phyloP scores from a whole-genome alignment of 371 early-diverging fungal genomes.

The Funneliformis caledonium region DNA sequence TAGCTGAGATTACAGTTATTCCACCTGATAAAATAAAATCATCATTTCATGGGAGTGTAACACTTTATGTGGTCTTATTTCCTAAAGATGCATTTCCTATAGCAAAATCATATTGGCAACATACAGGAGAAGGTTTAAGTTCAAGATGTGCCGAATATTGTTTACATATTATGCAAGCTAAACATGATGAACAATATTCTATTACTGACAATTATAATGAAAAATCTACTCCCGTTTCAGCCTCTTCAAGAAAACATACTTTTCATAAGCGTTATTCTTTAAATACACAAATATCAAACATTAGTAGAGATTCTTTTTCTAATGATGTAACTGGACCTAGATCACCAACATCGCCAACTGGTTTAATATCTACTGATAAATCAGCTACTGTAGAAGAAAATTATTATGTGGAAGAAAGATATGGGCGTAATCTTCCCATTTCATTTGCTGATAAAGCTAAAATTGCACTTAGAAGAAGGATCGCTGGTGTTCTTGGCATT shows the following conservation, averaged over 20 bases:
- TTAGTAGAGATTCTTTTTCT: not conserved
- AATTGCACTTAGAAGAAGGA: conserved; percentile 71
- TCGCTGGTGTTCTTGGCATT: conserved; percentile 79
- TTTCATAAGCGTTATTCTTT: conserved; percentile 40
- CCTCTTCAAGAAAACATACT: conserved; percentile 3
- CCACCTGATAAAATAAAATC: conserved; percentile 46
- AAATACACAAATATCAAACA: conserved; percentile 44
- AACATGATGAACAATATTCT: conserved; percentile 38
- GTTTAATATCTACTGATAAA: not conserved
- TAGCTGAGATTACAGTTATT: conserved; percentile 66
- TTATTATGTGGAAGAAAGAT: conserved; percentile 87
- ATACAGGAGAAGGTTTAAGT: conserved; percentile 87
- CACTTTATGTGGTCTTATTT: conserved; percentile 76
- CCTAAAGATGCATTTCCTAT: conserved; percentile 66
- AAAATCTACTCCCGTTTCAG: not conserved
- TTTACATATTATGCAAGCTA: conserved; percentile 60
- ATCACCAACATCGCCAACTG: not conserved
- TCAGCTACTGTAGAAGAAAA: conserved; percentile 51
- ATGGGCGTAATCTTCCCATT: conserved; percentile 86
- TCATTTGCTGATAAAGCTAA: conserved; percentile 77
- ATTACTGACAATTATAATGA: not conserved
- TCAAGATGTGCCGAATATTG: conserved; percentile 88
- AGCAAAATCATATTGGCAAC: conserved; percentile 95
- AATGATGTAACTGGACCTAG: not conserved
- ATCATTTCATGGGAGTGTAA: conserved; percentile 46